phyloP scores from a whole-genome alignment of 306 rosid genomes.

The Quercus alba region DNA sequence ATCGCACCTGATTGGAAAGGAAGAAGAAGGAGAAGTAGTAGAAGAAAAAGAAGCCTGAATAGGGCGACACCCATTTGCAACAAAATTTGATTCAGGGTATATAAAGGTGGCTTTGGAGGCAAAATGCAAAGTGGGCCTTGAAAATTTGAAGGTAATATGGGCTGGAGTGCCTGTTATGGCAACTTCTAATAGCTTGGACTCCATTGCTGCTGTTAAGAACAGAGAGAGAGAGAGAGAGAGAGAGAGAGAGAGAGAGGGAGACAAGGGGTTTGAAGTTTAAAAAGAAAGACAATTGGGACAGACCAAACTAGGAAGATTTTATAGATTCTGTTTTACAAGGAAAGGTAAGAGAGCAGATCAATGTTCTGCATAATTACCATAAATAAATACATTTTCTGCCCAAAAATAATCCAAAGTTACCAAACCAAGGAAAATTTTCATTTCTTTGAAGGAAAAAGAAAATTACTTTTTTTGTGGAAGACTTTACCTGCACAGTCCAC shows the following conservation, averaged over 20 bases:
- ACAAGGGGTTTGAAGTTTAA: no score
- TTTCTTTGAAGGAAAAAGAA: no score
- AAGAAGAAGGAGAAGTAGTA: background rate
- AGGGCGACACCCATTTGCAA: background rate
- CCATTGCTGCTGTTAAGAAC: conserved; percentile 21
- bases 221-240: background rate
- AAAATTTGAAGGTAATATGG: conserved; percentile 4
- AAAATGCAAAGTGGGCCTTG: conserved; percentile 8
- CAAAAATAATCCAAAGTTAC: no score
- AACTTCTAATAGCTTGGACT: conserved; percentile 11
- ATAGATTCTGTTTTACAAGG: no score
- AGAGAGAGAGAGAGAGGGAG: background rate
- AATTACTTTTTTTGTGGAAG: no score
- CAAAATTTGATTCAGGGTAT: background rate
- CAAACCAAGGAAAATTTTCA: no score
- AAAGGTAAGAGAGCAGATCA: no score
- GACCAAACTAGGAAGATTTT: no score
- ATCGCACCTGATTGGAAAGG: conserved; percentile 23
- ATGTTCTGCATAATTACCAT: no score
- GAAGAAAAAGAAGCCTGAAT: conserved; percentile 19
- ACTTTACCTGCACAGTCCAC: no score
- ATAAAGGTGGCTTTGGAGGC: background rate
- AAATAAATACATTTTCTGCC: no score
- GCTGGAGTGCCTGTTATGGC: background rate
- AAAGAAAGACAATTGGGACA: no score